Base-by-base conservation (phyloP, 495 filamentous ascomycete species). In the Neurospora sublineolata region DNA sequence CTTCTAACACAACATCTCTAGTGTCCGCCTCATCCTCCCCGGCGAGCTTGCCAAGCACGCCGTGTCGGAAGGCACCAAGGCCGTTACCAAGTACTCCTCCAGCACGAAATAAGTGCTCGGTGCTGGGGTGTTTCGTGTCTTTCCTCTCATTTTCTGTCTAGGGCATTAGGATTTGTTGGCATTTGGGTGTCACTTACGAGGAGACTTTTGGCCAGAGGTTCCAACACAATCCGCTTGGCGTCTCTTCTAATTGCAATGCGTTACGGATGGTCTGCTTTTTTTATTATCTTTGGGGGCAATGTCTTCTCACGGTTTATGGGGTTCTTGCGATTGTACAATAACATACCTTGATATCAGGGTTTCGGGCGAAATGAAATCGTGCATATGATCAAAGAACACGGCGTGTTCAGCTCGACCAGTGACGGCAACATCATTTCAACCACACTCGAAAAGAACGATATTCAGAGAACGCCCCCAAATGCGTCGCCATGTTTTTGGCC, bases 41-140 rank as follows among this genome's bases (percentile, higher is more conserved):
- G 95, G 95, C 83, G 95, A 99, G 87, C 88, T 99, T 72, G 95
- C 95, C 81, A 99, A 99, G 91, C 95, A 99, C 84, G 95, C 95
- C 78, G 95, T 99, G 37, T 99, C 95, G 77, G 95, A 99, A 86
- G 95, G 95, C 79, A 99, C 95, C 82, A 99, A 99, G 93, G 95
- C 95, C 71, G 95, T 99, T 75, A 98, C 95, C 88, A 99, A 99
- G 90, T 99, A 99, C 89, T 97, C 94, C 75, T 97, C 94, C 69
- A 97, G 94, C 77, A 96, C 94, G 83, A 99, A 99, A 93, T 99
- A 97, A 89, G 84, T 78, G 67, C 39, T 70, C 41, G 36, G 41
- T 71, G 16, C 52, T 84, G 79, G 67, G 52, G 27, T 64, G 78
- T 85, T 79, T 81, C 72, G 77, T 72, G 78, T 80, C 79, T 80